These are phyloP conservation scores for Corymbia maculata DNA, from an alignment of 345 rosid genomes.

Conservation along the genomic window DNA sequence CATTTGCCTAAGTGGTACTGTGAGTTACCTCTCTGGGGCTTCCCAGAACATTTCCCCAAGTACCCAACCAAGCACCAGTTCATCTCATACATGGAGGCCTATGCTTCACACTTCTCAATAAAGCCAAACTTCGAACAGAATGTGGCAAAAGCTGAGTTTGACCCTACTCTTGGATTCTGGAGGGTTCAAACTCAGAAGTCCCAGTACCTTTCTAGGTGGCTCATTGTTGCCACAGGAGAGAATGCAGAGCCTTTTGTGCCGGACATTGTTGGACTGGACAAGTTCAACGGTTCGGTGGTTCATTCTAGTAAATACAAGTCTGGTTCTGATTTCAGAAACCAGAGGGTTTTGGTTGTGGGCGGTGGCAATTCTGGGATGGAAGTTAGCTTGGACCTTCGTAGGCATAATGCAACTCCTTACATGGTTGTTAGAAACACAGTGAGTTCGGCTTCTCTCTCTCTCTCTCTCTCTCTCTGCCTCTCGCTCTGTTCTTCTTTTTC, in stretches of 20 bases:
- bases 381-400: slow-evolving; percentile 46
- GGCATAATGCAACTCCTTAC: slow-evolving; percentile 42
- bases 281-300: slow-evolving; percentile 31
- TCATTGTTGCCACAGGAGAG: slow-evolving; percentile 70
- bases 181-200: slow-evolving; percentile 43
- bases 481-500: neutral
- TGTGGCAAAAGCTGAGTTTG: slow-evolving; percentile 49
- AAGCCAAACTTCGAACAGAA: slow-evolving; percentile 52
- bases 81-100: slow-evolving; percentile 59
- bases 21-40: slow-evolving; percentile 57
- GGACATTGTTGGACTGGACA: slow-evolving; percentile 27
- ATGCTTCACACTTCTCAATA: slow-evolving; percentile 61
- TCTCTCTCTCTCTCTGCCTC: neutral
- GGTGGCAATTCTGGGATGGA: slow-evolving; percentile 90
- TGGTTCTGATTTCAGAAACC: slow-evolving; percentile 34
- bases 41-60: slow-evolving; percentile 62
- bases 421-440: slow-evolving; percentile 60
- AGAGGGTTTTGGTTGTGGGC: slow-evolving; percentile 58
- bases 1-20: slow-evolving; percentile 89
- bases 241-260: slow-evolving; percentile 58
- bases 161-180: slow-evolving; percentile 42
- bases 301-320: slow-evolving; percentile 57
- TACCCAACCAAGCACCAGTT: slow-evolving; percentile 74
- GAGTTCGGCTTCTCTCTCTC: neutral
- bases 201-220: slow-evolving; percentile 45